phyloP scores from a whole-genome alignment of 805 yeast genomes.

The Debaryomyces castellii region DNA sequence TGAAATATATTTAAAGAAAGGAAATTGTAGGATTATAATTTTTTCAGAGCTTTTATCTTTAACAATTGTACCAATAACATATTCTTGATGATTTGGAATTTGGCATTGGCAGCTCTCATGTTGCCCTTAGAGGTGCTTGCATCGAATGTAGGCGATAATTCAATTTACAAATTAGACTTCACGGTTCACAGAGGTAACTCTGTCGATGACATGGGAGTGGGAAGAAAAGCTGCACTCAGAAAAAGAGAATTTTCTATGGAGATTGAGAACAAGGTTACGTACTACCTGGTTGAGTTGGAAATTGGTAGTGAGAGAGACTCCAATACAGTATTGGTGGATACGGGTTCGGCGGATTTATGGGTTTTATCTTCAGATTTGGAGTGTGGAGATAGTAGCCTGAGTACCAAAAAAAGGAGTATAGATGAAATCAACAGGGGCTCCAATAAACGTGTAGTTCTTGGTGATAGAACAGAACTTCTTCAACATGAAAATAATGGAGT shows the following conservation, averaged over 20 bases:
- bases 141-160: neutral
- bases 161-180: constrained; percentile 14
- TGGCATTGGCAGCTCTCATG: neutral
- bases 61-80: no score
- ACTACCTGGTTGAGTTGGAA: constrained; percentile 15
- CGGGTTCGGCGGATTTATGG: constrained; percentile 36
- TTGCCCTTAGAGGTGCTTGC: neutral
- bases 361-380: constrained; percentile 14
- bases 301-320: constrained; percentile 19
- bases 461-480: constrained; percentile 1
- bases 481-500: no score
- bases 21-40: no score
- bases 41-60: no score
- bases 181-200: constrained; percentile 17
- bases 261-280: constrained; percentile 10
- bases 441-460: constrained; percentile 5
- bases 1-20: neutral
- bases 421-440: neutral
- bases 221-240: constrained; percentile 5
- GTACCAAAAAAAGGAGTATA: neutral
- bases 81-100: neutral
- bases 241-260: constrained; percentile 6
- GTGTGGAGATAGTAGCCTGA: constrained; percentile 9
- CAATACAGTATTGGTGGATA: constrained; percentile 28
- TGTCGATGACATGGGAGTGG: constrained; percentile 5